Evolutionary conservation across 1,139 yeast species (phyloP).

Genomic region (Lodderomyces elongisporus): DNA sequence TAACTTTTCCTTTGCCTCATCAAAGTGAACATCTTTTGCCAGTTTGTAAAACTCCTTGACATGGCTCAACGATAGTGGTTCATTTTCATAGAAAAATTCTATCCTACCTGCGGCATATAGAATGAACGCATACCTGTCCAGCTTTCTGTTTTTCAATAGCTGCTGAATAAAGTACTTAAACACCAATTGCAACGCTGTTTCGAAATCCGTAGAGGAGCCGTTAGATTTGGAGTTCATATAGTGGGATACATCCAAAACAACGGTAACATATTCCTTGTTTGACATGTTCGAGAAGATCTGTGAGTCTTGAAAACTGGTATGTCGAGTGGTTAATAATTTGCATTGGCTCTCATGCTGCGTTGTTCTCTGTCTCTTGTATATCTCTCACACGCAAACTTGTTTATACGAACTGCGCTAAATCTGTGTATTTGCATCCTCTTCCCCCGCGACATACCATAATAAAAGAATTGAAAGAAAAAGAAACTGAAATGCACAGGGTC

Average conservation of each 20-base stretch:
- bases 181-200: conserved; percentile 5
- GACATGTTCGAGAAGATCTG: conserved; percentile 4
- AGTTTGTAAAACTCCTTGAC: conserved; percentile 14
- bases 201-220: conserved; percentile 4
- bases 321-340: too few species aligned
- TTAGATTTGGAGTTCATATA: conserved; percentile 7
- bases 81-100: conserved; percentile 21
- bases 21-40: conserved; percentile 9
- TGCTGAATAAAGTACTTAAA: conserved; percentile 9
- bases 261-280: conserved; percentile 44
- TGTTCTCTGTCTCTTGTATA: too few species aligned
- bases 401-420: too few species aligned
- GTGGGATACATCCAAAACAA: conserved; percentile 24
- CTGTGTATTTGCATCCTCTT: too few species aligned
- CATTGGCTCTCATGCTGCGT: too few species aligned
- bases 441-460: too few species aligned
- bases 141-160: conserved; percentile 11
- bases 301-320: too few species aligned
- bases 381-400: too few species aligned
- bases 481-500: too few species aligned
- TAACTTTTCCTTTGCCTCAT: conserved; percentile 4
- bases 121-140: conserved; percentile 10
- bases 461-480: too few species aligned
- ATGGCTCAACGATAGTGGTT: conserved; percentile 20
- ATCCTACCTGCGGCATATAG: conserved; percentile 11